phyloP scores from a whole-genome alignment of 2,329 filamentous ascomycete species.

The Ceratocystiopsis brevicomis region DNA sequence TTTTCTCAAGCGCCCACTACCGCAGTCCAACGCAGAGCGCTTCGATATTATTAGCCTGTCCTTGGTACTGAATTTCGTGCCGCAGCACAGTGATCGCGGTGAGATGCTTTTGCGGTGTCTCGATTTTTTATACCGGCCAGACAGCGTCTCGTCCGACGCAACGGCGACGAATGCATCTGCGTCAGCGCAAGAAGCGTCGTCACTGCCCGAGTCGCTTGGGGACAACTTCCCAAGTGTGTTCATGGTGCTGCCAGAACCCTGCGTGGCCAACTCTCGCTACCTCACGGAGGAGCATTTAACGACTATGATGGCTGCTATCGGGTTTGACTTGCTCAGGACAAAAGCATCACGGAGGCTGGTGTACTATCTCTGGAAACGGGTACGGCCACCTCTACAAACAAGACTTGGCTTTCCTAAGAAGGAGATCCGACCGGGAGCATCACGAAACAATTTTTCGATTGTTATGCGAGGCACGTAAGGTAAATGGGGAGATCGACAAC shows the following conservation, averaged over 20 bases:
- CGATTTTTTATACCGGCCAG: constrained; percentile 39
- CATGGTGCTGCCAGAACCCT: constrained; percentile 74
- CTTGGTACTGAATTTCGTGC: constrained; percentile 85
- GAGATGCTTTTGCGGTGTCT: constrained; percentile 68
- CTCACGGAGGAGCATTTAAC: constrained; percentile 51
- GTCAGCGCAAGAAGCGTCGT: no score
- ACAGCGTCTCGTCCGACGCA: background rate
- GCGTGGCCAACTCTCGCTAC: constrained; percentile 79
- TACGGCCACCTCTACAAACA: constrained; percentile 8
- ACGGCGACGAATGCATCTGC: background rate
- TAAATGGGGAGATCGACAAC: no score
- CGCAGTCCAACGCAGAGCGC: constrained; percentile 35
- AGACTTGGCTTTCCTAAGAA: constrained; percentile 43
- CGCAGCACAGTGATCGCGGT: constrained; percentile 53
- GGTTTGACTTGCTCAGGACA: constrained; percentile 44
- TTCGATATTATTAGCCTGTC: constrained; percentile 90
- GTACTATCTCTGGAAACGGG: constrained; percentile 68
- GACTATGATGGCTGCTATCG: constrained; percentile 58
- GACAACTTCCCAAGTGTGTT: constrained; percentile 53
- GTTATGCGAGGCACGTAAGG: constrained; percentile 30
- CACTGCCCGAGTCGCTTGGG: no score
- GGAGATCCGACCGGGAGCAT: constrained; percentile 54
- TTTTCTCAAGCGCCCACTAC: constrained; percentile 77
- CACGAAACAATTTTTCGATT: constrained; percentile 82
- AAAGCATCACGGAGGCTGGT: constrained; percentile 71